Conservation (phyloP, 2,329 filamentous ascomycete genomes). For the Hymenoscyphus fraxineus region DNA sequence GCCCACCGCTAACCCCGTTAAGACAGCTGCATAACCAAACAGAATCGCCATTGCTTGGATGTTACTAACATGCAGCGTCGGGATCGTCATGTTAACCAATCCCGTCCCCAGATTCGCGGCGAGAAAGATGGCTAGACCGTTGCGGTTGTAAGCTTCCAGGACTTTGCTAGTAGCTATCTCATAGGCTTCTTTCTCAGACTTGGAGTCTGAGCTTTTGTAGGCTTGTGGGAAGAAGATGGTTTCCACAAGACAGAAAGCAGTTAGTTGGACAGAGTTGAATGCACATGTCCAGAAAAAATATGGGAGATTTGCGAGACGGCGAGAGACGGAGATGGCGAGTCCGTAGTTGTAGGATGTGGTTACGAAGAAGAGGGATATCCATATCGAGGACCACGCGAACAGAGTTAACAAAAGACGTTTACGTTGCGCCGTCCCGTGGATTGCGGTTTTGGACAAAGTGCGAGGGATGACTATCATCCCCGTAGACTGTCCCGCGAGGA, state of each 20-base stretch:
- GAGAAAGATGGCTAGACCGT: constrained; percentile 81
- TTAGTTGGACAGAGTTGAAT: constrained; percentile 82
- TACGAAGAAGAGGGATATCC: constrained; percentile 67
- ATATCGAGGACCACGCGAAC: constrained; percentile 60
- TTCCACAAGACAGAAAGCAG: constrained; percentile 75
- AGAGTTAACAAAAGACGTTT: constrained; percentile 61
- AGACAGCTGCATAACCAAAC: constrained; percentile 62
- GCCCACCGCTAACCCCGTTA: constrained; percentile 65
- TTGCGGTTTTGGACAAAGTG: constrained; percentile 41
- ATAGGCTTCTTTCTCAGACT: constrained; percentile 61
- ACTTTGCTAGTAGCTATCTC: constrained; percentile 72
- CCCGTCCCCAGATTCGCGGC: constrained; percentile 88
- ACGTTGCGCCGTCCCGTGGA: constrained; percentile 45
- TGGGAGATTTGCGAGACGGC: constrained; percentile 85
- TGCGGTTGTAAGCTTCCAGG: constrained; percentile 81
- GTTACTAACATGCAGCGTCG: constrained; percentile 70
- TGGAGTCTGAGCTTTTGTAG: constrained; percentile 48
- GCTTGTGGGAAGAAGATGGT: constrained; percentile 71
- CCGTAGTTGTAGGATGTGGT: constrained; percentile 67
- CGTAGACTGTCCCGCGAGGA: constrained; percentile 80
- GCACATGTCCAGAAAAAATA: constrained; percentile 92
- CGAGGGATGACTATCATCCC: constrained; percentile 76
- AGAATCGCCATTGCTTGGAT: constrained; percentile 69
- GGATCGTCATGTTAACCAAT: constrained; percentile 79
- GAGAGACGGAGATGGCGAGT: constrained; percentile 72